phyloP scores from a whole-genome alignment of 306 rosid genomes.

The Datisca glomerata region DNA sequence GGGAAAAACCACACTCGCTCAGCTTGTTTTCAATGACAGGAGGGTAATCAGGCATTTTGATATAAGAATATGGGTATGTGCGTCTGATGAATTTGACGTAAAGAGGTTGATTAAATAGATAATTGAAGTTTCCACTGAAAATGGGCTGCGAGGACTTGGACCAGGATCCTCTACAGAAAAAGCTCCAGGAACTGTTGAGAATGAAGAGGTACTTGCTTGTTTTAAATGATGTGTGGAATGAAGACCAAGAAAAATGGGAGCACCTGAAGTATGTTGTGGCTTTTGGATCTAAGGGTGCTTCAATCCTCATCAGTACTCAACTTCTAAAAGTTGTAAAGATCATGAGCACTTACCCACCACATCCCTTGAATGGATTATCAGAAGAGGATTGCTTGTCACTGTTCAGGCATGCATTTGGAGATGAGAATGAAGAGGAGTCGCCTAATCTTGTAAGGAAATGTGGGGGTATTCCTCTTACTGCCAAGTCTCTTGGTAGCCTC shows the following conservation, averaged over 20 bases:
- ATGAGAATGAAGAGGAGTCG: neutral
- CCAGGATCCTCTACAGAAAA: too few relatives aligned
- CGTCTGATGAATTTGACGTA: neutral
- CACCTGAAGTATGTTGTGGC: constrained; percentile 12
- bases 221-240: constrained; percentile 40
- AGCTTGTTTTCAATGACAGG: neutral
- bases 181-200: constrained; percentile 3
- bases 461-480: constrained; percentile 10
- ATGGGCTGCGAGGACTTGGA: too few relatives aligned
- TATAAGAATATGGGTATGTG: constrained; percentile 1
- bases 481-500: constrained; percentile 17
- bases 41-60: neutral
- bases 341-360: constrained; percentile 8
- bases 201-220: constrained; percentile 19
- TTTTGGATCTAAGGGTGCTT: constrained; percentile 22
- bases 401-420: constrained; percentile 21
- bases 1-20: constrained; percentile 5
- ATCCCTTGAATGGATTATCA: constrained; percentile 12
- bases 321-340: constrained; percentile 10
- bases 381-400: constrained; percentile 21
- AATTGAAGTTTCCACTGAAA: neutral
- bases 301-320: constrained; percentile 25
- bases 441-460: constrained; percentile 5
- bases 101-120: neutral
- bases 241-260: constrained; percentile 21